Evolutionary conservation across 805 yeast species (phyloP).

Genomic region (Candida oleophila): DNA sequence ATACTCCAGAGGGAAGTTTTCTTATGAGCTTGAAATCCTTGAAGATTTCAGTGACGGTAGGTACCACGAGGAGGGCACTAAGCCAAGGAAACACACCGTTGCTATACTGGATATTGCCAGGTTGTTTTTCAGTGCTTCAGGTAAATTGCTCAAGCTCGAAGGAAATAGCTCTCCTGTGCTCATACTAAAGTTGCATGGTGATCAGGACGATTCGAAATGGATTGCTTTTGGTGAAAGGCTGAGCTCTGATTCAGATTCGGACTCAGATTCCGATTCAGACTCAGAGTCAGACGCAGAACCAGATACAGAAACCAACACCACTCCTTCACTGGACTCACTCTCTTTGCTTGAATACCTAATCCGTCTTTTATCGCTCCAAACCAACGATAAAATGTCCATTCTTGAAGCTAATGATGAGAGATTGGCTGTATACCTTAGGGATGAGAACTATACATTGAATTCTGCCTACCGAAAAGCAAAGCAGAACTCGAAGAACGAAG

Average conservation of each 20-base stretch:
- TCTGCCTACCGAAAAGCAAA: slow-evolving; percentile 4
- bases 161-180: slow-evolving; percentile 65
- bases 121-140: slow-evolving; percentile 70
- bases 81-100: slow-evolving; percentile 31
- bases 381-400: slow-evolving; percentile 54
- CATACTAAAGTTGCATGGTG: slow-evolving; percentile 48
- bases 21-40: slow-evolving; percentile 45
- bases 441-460: slow-evolving; percentile 37
- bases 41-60: slow-evolving; percentile 71
- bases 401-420: slow-evolving; percentile 65
- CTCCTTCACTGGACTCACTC: too few species aligned
- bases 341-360: slow-evolving; percentile 64
- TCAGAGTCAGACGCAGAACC: slow-evolving; percentile 6
- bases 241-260: slow-evolving; percentile 24
- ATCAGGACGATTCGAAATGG: slow-evolving; percentile 30
- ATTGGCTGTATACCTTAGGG: slow-evolving; percentile 56
- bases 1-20: slow-evolving; percentile 20
- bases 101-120: slow-evolving; percentile 45
- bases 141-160: slow-evolving; percentile 59
- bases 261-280: slow-evolving; percentile 16
- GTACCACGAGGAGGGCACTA: slow-evolving; percentile 55
- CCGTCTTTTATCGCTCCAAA: slow-evolving; percentile 59
- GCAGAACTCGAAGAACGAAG: slow-evolving; percentile 14
- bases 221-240: slow-evolving; percentile 45
- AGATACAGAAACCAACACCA: slow-evolving; percentile 16